Percentiles rank a stretch among this genome's conserved stretches.
Conservation (phyloP, 176 grass and related monocot species). For the Avena sativa region DNA sequence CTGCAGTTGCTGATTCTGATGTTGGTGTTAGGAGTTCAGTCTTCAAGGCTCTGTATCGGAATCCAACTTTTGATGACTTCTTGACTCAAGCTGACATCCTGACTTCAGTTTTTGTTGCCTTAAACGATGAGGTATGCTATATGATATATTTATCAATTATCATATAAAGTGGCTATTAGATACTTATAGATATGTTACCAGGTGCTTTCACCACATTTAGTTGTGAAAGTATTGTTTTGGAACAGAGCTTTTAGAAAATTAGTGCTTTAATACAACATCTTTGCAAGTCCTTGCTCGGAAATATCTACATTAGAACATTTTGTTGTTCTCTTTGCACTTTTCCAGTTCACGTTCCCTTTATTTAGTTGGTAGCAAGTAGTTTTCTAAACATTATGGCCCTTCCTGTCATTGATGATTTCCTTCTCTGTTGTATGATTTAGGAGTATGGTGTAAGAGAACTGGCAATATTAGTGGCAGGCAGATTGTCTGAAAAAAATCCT, state of each 20-base stretch:
- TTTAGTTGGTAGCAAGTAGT: constrained; percentile 32
- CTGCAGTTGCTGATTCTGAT: constrained; percentile 94
- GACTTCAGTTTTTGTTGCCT: constrained; percentile 97
- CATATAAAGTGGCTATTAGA: constrained; percentile 6
- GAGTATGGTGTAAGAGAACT: constrained; percentile 91
- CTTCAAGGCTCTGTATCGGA: constrained; percentile 67
- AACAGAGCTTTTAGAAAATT: constrained; percentile 7
- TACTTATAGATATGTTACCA: background rate
- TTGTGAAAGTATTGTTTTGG: constrained; percentile 31
- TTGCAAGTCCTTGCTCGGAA: constrained; percentile 19
- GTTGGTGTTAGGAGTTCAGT: constrained; percentile 89
- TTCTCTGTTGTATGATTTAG: constrained; percentile 53
- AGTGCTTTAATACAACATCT: constrained; percentile 1
- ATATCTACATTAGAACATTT: background rate
- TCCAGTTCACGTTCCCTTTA: background rate
- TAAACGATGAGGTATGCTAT: constrained; percentile 87
- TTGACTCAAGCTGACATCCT: constrained; percentile 93
- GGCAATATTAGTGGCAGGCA: constrained; percentile 88
- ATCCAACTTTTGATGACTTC: constrained; percentile 89
- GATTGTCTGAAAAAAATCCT: constrained; percentile 98
- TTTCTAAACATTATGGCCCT: constrained; percentile 13
- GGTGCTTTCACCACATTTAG: background rate
- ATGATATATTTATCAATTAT: constrained; percentile 32
- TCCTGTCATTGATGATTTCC: constrained; percentile 9
- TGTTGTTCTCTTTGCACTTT: constrained; percentile 23